A percentile compares a stretch with the other conserved stretches of the same genome.
Conservation (phyloP, 306 rosid genomes). For the Prunus fruticosa region DNA sequence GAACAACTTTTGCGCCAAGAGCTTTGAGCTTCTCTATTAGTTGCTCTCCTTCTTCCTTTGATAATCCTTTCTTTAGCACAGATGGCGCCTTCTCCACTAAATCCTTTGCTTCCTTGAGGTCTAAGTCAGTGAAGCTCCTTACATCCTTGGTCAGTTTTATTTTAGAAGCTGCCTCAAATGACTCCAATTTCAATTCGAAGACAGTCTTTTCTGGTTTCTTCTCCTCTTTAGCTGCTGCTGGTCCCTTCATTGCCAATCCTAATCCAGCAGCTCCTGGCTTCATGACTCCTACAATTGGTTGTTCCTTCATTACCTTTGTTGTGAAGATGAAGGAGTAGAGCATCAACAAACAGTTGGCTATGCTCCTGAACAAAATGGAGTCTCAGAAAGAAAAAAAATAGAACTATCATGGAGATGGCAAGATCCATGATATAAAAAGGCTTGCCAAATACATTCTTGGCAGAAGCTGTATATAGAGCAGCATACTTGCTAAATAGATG, state of each 20-base stretch:
- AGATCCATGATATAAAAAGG: too few relatives aligned
- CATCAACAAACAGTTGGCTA: too few relatives aligned
- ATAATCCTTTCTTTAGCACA: conserved; percentile 66
- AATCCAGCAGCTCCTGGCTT: conserved; percentile 71
- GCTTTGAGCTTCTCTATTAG: conserved; percentile 80
- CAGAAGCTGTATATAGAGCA: too few relatives aligned
- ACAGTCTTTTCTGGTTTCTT: conserved; percentile 77
- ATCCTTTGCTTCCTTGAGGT: conserved; percentile 84
- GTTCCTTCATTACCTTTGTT: conserved; percentile 59
- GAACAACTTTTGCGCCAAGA: conserved; percentile 78
- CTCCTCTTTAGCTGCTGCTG: conserved; percentile 67
- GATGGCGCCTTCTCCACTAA: conserved; percentile 80
- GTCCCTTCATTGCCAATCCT: conserved; percentile 52
- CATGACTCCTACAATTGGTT: conserved; percentile 62
- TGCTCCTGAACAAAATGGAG: too few relatives aligned
- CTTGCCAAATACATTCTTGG: too few relatives aligned
- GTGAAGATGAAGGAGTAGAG: neutral
- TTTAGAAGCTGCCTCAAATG: conserved; percentile 77
- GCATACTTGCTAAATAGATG: too few relatives aligned
- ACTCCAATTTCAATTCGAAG: conserved; percentile 71
- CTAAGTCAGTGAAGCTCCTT: conserved; percentile 77
- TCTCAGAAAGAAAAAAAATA: too few relatives aligned
- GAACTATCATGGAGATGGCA: too few relatives aligned
- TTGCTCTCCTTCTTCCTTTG: conserved; percentile 89
- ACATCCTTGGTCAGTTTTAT: conserved; percentile 86